phyloP scores from a whole-genome alignment of 495 filamentous ascomycete species.

The Xylaria sp. region DNA sequence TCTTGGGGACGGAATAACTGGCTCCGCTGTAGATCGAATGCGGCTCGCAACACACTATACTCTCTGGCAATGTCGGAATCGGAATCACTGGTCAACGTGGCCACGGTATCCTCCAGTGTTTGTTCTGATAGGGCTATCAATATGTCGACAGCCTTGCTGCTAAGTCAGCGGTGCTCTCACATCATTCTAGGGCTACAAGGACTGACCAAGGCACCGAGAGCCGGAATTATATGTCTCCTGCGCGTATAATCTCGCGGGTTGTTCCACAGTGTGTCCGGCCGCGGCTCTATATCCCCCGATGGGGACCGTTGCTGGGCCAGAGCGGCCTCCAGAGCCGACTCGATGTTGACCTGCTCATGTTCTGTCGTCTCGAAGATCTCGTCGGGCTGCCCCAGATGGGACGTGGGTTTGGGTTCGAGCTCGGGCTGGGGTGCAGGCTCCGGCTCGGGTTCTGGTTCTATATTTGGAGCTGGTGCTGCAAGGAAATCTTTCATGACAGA shows the following conservation, averaged over 20 bases:
- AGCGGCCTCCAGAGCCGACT: constrained; percentile 22
- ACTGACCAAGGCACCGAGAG: constrained; percentile 49
- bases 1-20: constrained; percentile 67
- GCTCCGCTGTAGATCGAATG: constrained; percentile 83
- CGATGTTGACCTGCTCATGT: constrained; percentile 26
- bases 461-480: constrained; percentile 12
- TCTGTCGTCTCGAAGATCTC: constrained; percentile 31
- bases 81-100: constrained; percentile 69
- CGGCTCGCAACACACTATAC: constrained; percentile 78
- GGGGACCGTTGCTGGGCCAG: constrained; percentile 26
- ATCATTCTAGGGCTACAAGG: neutral
- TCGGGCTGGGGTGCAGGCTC: neutral
- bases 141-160: constrained; percentile 50
- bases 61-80: constrained; percentile 80
- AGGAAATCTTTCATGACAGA: constrained; percentile 42
- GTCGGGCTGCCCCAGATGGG: neutral
- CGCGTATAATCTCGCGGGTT: constrained; percentile 42
- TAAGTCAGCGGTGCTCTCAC: constrained; percentile 25
- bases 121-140: constrained; percentile 54
- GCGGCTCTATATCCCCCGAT: constrained; percentile 31
- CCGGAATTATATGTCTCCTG: constrained; percentile 48
- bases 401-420: constrained; percentile 23
- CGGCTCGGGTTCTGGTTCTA: neutral
- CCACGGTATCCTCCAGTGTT: constrained; percentile 66
- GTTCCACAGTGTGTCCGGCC: constrained; percentile 40